phyloP scores from a whole-genome alignment of 176 grass and related monocot genomes.

The maize (Zea mays) region DNA sequence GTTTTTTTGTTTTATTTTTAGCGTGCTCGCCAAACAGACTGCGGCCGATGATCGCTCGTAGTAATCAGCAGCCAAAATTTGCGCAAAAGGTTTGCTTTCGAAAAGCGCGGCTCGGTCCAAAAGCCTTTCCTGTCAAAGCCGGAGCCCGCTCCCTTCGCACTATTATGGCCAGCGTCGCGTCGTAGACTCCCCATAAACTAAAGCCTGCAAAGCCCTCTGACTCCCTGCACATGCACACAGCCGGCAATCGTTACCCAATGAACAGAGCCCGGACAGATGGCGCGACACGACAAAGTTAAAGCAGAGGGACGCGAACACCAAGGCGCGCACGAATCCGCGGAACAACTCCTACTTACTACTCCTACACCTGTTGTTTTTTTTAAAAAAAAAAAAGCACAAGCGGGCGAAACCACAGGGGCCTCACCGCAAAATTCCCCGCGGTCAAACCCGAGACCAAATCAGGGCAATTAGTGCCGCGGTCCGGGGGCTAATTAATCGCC shows the following conservation, averaged over 20 bases:
- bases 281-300: conserved; percentile 23
- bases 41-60: neutral
- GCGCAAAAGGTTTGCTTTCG: conserved; percentile 25
- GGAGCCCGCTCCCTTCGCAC: neutral
- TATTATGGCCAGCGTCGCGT: neutral
- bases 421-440: neutral
- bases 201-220: conserved; percentile 27
- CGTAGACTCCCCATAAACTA: neutral
- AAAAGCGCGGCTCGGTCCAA: conserved; percentile 28
- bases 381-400: neutral
- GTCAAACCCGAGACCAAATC: conserved; percentile 23
- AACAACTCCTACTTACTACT: neutral
- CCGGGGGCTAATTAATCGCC: neutral
- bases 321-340: neutral
- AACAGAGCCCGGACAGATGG: conserved; percentile 9
- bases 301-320: neutral
- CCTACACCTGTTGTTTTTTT: neutral
- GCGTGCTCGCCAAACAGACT: neutral
- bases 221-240: conserved; percentile 3
- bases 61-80: conserved; percentile 14
- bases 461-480: neutral
- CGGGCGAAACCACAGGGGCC: neutral
- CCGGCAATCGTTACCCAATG: conserved; percentile 35
- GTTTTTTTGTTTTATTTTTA: neutral
- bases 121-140: neutral